A percentile compares a stretch with the other conserved stretches of the same genome.
These are phyloP conservation scores for Hymenoscyphus scutula DNA, from an alignment of 2,329 filamentous ascomycete genomes.

Conservation along the genomic window DNA sequence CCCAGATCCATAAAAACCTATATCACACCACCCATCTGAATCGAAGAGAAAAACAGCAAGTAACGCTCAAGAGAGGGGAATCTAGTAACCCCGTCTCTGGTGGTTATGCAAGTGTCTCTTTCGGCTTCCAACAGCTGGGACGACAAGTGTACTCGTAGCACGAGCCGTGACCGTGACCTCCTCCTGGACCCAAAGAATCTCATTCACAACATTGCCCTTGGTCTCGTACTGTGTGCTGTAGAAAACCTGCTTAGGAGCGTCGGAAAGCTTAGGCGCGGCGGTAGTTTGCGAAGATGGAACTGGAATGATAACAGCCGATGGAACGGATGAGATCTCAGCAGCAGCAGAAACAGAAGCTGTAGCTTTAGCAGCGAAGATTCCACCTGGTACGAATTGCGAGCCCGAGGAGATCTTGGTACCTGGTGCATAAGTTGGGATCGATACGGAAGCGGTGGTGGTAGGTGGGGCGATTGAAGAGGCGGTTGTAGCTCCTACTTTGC, in stretches of 20 bases:
- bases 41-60: too few species aligned
- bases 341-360: neutral
- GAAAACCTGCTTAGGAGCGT: slow-evolving; percentile 29
- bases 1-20: too few species aligned
- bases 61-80: neutral
- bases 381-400: slow-evolving; percentile 31
- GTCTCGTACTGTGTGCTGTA: slow-evolving; percentile 55
- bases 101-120: slow-evolving; percentile 14
- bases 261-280: slow-evolving; percentile 22
- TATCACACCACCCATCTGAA: too few species aligned
- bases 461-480: neutral
- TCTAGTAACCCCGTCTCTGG: slow-evolving; percentile 5
- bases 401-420: slow-evolving; percentile 23
- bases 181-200: slow-evolving; percentile 58
- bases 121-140: neutral
- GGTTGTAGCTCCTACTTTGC: neutral
- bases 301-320: neutral
- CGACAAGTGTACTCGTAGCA: neutral
- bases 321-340: neutral
- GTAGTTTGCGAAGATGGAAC: slow-evolving; percentile 14
- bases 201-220: slow-evolving; percentile 48
- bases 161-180: slow-evolving; percentile 49
- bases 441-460: neutral
- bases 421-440: slow-evolving; percentile 25
- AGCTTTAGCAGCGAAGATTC: slow-evolving; percentile 31